Conservation (phyloP, 2,329 filamentous ascomycete species). For the Aspergillus pseudoterreus region DNA sequence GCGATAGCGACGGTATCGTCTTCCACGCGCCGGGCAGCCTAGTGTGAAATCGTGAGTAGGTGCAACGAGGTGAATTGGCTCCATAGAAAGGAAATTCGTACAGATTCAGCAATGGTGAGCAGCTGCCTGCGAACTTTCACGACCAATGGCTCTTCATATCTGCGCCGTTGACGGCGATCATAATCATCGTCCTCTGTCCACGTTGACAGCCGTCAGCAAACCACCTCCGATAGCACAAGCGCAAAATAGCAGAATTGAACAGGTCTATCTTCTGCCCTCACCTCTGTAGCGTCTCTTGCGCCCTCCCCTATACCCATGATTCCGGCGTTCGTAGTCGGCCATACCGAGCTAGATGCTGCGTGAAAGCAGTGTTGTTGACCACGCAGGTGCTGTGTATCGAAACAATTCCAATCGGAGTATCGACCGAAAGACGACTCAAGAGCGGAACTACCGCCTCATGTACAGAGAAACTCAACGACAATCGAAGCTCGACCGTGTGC, state of each 20-base stretch:
- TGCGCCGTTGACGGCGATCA: conserved; percentile 68
- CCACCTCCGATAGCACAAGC: neutral
- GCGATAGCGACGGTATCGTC: conserved; percentile 75
- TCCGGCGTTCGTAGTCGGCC: conserved; percentile 56
- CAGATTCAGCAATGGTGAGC: conserved; percentile 74
- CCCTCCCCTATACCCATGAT: conserved; percentile 48
- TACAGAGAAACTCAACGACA: neutral
- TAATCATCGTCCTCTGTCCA: conserved; percentile 69
- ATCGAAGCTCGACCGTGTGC: conserved; percentile 8
- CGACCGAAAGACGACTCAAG: neutral
- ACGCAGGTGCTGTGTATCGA: neutral
- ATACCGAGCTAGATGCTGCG: conserved; percentile 28
- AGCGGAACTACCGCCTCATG: neutral
- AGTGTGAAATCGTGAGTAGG: conserved; percentile 7
- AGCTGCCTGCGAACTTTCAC: conserved; percentile 74
- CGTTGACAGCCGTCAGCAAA: conserved; percentile 2
- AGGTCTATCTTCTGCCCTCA: conserved; percentile 32
- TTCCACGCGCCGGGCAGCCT: conserved; percentile 69
- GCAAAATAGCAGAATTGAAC: neutral
- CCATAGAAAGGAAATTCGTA: conserved; percentile 23
- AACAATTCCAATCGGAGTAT: neutral
- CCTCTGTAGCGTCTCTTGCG: conserved; percentile 80
- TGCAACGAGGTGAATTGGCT: conserved; percentile 5
- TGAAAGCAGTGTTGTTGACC: neutral
- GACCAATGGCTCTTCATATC: conserved; percentile 68